phyloP scores from a whole-genome alignment of 768 basidiomycete species.

The Inosperma sp. region DNA sequence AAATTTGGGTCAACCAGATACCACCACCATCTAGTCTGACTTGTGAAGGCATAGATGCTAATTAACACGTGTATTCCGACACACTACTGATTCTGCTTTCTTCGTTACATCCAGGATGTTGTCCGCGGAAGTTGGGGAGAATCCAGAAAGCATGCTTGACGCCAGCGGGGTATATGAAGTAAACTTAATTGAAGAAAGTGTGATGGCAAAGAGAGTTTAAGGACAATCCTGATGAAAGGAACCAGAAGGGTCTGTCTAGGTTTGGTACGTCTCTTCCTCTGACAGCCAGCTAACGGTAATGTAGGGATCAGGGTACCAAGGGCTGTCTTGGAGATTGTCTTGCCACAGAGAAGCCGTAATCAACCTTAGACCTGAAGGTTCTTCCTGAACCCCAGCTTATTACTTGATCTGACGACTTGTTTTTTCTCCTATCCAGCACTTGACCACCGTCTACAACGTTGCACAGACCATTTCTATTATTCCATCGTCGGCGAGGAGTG shows the following conservation, averaged over 20 bases:
- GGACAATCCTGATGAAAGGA: slow-evolving; percentile 21
- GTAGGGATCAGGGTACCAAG: no score
- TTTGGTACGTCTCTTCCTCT: slow-evolving; percentile 18
- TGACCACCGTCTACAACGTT: slow-evolving; percentile 9
- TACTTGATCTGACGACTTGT: slow-evolving; percentile 11
- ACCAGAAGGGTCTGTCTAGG: slow-evolving; percentile 12
- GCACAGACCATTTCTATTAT: slow-evolving; percentile 6
- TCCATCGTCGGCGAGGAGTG: slow-evolving; percentile 10
- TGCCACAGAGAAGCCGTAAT: slow-evolving; percentile 24
- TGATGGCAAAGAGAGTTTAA: slow-evolving; percentile 13
- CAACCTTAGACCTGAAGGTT: slow-evolving; percentile 14
- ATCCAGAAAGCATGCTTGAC: no score
- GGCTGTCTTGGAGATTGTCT: slow-evolving; percentile 24
- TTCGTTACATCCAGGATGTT: no score
- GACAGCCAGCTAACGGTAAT: slow-evolving; percentile 20
- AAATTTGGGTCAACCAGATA: no score
- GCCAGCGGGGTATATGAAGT: slow-evolving; percentile 9
- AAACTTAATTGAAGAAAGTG: slow-evolving; percentile 9
- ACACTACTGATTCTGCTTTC: no score
- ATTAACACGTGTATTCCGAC: no score
- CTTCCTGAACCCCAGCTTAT: slow-evolving; percentile 15
- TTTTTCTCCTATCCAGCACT: slow-evolving; percentile 5
- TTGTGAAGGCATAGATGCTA: no score
- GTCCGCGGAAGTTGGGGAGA: slow-evolving; percentile 10
- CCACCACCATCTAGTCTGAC: background rate